Evolutionary conservation across 1,284 basidiomycete genomes (phyloP).

Genomic region (Entoloma clypeatum): DNA sequence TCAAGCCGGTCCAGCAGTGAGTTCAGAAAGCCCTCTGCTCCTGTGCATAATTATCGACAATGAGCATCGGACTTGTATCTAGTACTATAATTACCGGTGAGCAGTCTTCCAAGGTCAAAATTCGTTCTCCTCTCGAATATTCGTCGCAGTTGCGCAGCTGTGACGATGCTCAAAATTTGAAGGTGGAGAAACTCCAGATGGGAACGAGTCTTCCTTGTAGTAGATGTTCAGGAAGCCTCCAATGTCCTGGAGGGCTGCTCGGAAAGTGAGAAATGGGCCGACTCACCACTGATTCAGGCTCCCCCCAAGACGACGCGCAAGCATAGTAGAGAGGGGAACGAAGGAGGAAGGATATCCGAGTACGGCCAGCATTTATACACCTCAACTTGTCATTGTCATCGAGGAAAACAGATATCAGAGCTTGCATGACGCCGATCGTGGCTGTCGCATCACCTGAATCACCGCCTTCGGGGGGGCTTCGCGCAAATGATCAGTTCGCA

Average conservation of each 20-base stretch:
- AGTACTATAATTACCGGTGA: conserved; percentile 57
- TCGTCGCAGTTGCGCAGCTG: conserved; percentile 76
- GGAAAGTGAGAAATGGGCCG: not conserved
- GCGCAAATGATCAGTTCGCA: conserved; percentile 1
- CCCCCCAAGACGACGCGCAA: conserved; percentile 87
- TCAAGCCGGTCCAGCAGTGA: conserved; percentile 71
- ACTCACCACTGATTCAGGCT: conserved; percentile 90
- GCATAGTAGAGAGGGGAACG: conserved; percentile 89
- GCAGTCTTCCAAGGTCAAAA: conserved; percentile 83
- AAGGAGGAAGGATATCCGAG: conserved; percentile 82
- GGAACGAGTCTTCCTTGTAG: conserved; percentile 77
- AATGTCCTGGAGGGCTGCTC: not conserved
- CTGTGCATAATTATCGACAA: conserved; percentile 34
- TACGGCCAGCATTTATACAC: conserved; percentile 70
- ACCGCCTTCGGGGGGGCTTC: conserved; percentile 47
- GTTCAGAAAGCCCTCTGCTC: conserved; percentile 78
- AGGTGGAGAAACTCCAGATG: conserved; percentile 95
- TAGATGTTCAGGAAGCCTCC: conserved; percentile 23
- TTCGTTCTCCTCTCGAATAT: conserved; percentile 89
- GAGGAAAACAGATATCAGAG: conserved; percentile 88
- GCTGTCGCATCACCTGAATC: conserved; percentile 69
- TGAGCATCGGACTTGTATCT: conserved; percentile 2
- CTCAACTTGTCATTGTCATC: conserved; percentile 83
- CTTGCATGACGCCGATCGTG: conserved; percentile 91
- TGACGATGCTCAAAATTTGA: conserved; percentile 88